phyloP scores from a whole-genome alignment of 2,329 filamentous ascomycete species.

The Zymoseptoria ardabiliae region DNA sequence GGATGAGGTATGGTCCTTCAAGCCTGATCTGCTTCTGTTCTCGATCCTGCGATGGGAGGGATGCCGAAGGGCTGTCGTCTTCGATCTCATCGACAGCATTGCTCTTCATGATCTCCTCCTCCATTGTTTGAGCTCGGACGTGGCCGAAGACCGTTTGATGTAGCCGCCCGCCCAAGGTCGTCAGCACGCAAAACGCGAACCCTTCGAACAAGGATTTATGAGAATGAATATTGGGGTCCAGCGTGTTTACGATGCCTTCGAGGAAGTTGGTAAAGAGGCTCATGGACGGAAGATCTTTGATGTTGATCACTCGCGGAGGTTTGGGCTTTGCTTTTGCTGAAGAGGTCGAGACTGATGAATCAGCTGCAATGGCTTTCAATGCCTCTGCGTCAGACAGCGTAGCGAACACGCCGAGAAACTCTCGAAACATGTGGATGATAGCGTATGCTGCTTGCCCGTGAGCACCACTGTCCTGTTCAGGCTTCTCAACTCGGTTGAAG shows the following conservation, averaged over 20 bases:
- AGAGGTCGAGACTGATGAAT: not conserved
- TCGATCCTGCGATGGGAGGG: slow-evolving; percentile 1
- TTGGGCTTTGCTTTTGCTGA: slow-evolving; percentile 14
- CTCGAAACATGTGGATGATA: slow-evolving; percentile 32
- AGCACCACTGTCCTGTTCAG: slow-evolving; percentile 4
- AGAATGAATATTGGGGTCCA: slow-evolving; percentile 29
- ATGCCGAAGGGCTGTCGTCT: slow-evolving; percentile 17
- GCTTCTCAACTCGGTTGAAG: slow-evolving; percentile 15
- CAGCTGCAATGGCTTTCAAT: slow-evolving; percentile 16
- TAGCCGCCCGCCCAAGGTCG: slow-evolving; percentile 33
- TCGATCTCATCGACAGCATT: slow-evolving; percentile 14
- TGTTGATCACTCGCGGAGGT: slow-evolving; percentile 9
- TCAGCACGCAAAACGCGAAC: slow-evolving; percentile 35
- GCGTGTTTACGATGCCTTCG: slow-evolving; percentile 28
- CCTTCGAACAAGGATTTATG: slow-evolving; percentile 40
- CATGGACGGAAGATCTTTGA: slow-evolving; percentile 17
- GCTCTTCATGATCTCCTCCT: slow-evolving; percentile 18
- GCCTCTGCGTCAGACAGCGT: slow-evolving; percentile 11
- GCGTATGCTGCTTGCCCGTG: slow-evolving; percentile 24
- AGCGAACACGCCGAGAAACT: slow-evolving; percentile 26
- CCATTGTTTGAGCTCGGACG: slow-evolving; percentile 15
- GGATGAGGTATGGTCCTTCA: slow-evolving; percentile 37
- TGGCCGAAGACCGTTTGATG: slow-evolving; percentile 35
- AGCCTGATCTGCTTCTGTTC: slow-evolving; percentile 22
- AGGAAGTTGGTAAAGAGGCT: slow-evolving; percentile 30